Evolutionary conservation across 192 early-diverging fungal genomes (phyloP).

Genomic region (Jimgerdemannia flammicorona): DNA sequence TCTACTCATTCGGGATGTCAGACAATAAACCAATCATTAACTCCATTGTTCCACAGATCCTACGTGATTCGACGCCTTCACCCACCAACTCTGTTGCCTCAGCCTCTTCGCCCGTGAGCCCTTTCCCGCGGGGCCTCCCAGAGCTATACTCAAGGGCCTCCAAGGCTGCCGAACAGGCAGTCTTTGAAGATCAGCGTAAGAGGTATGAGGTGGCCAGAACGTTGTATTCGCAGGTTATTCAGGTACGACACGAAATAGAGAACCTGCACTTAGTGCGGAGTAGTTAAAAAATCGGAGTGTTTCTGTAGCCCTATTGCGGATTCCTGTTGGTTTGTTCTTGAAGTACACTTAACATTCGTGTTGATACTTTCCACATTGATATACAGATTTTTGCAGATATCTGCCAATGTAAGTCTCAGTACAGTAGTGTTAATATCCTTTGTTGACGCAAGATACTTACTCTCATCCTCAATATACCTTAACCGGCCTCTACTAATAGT

Average conservation of each 20-base stretch:
- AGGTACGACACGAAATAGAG: constrained; percentile 14
- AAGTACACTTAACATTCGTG: no score
- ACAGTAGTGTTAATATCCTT: not conserved
- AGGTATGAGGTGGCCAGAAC: constrained; percentile 17
- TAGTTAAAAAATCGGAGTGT: no score
- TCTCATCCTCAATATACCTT: no score
- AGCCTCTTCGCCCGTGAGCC: not conserved
- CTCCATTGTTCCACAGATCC: not conserved
- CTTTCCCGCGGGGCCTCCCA: not conserved
- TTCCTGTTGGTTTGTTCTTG: no score
- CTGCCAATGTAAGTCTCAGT: not conserved
- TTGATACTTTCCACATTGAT: not conserved
- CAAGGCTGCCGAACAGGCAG: constrained; percentile 19
- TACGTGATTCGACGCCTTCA: not conserved
- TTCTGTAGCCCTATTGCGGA: no score
- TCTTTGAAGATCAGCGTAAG: constrained; percentile 19
- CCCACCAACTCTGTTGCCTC: not conserved
- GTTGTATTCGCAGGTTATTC: constrained; percentile 19
- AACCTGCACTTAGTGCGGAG: not conserved
- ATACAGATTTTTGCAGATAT: not conserved
- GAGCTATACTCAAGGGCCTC: constrained; percentile 10
- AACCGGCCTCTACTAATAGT: not conserved
- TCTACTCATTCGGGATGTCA: not conserved
- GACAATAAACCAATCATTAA: not conserved
- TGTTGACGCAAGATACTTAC: not conserved